These are phyloP conservation scores for Coemansia reversa DNA, from an alignment of 192 early-diverging fungal species.

Conservation along the genomic window DNA sequence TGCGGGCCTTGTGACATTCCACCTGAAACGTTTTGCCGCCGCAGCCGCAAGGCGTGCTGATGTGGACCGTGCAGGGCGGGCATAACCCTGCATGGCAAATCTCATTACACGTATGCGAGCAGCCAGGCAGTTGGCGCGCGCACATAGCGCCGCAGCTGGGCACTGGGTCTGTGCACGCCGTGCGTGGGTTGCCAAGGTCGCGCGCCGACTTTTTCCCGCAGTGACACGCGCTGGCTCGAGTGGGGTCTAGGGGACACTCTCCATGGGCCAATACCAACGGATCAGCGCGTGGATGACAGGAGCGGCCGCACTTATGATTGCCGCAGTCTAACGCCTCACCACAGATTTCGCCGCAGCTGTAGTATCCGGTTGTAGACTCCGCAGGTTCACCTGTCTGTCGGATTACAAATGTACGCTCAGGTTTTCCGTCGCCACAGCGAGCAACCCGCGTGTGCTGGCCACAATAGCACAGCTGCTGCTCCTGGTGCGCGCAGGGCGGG, in stretches of 20 bases:
- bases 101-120: constrained; percentile 61
- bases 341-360: constrained; percentile 36
- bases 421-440: constrained; percentile 60
- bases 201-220: constrained; percentile 25
- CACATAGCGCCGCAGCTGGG: constrained; percentile 43
- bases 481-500: constrained; percentile 57
- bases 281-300: constrained; percentile 54
- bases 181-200: constrained; percentile 23
- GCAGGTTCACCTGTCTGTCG: neutral
- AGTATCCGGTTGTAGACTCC: constrained; percentile 19
- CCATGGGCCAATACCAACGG: constrained; percentile 13
- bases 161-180: constrained; percentile 44
- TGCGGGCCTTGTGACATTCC: constrained; percentile 28
- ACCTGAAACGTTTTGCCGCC: constrained; percentile 40
- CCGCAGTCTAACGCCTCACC: constrained; percentile 56
- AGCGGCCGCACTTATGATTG: constrained; percentile 60
- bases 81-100: constrained; percentile 67
- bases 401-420: constrained; percentile 13
- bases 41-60: constrained; percentile 66
- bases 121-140: constrained; percentile 33
- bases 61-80: constrained; percentile 56
- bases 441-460: constrained; percentile 59
- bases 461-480: constrained; percentile 69
- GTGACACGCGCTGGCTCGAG: constrained; percentile 31
- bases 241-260: constrained; percentile 37